Base-by-base conservation (phyloP, 495 filamentous ascomycete species). In the Halenospora varia region DNA sequence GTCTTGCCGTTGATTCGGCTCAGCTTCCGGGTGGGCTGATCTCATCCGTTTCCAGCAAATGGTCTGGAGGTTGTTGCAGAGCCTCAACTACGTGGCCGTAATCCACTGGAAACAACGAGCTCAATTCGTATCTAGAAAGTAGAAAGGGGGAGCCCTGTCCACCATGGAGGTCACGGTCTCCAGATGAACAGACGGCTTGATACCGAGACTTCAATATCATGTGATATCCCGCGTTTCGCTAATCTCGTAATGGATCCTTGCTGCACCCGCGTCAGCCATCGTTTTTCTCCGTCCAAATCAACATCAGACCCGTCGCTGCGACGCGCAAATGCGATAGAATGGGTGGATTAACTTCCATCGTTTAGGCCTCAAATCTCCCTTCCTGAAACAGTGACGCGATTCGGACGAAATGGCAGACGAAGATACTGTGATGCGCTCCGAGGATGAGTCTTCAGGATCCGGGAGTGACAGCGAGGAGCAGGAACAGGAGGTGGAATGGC, bases 401-500 rank as follows among this genome's bases (percentile, higher is more conserved):
- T 13, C 13, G 15, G 25, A 29, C 35, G 35, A 53, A 17, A 55
- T 62, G 53, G 53, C 22, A n/a, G 46, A 54, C 42, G 63, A 60
- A 19, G 56, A 60, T 22, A 62, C 60, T n/a, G 48, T 60, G 10
- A 56, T 58, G 60, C 52, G 49, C 35, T 57, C 55, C 10, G 60
- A 60, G 10, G 55, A 55, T 3, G 29, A 42, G 1, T 19, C 25
- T 41, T 53, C 48, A n/a, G 40, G 29, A 20, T 57, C 57, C 56
- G 51, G 41, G 39, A 60, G 58, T 26, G 62, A 60, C n/a, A 51
- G 47, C n/a, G 59, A 63, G 20, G 56, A 57, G 13, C 22, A 41
- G 17, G 62, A 56, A 25, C 57, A 63, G 45, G 54, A 63, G 40
- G 74, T 90, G 51, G 88, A 95, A 71, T 87, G 88, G 66, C 79